Percentiles rank a stretch among this genome's conserved stretches.
phyloP scores from a whole-genome alignment of 1,284 basidiomycete species.

The Cronartium ribicola region DNA sequence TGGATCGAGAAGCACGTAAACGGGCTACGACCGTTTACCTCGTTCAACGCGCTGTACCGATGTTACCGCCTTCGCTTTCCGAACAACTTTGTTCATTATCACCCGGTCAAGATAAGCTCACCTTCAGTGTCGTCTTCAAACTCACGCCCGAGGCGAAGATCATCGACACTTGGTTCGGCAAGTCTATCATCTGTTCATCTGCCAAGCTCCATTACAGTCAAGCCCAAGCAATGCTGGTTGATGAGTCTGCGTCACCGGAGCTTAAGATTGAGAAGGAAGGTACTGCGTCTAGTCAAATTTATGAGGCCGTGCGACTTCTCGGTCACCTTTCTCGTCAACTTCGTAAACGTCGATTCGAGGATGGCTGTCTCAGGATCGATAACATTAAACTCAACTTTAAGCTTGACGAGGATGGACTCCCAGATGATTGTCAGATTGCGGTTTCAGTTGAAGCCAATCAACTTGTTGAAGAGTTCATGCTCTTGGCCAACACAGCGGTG shows the following conservation, averaged over 20 bases:
- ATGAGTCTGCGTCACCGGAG: slow-evolving; percentile 12
- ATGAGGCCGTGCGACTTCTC: slow-evolving; percentile 14
- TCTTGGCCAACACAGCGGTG: slow-evolving; percentile 81
- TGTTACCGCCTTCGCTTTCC: slow-evolving; percentile 85
- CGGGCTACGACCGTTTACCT: slow-evolving; percentile 95
- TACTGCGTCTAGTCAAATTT: slow-evolving; percentile 9
- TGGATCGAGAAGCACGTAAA: slow-evolving; percentile 96
- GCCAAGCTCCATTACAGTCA: slow-evolving; percentile 72
- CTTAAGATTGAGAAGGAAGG: slow-evolving; percentile 25
- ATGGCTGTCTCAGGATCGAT: slow-evolving; percentile 72
- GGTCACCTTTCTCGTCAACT: slow-evolving; percentile 67
- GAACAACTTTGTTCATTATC: slow-evolving; percentile 89
- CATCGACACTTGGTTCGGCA: slow-evolving; percentile 83
- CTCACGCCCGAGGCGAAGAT: slow-evolving; percentile 77
- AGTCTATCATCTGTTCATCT: slow-evolving; percentile 83
- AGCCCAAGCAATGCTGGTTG: slow-evolving; percentile 76
- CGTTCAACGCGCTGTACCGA: slow-evolving; percentile 88
- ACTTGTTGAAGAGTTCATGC: slow-evolving; percentile 94
- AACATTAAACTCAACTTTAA: slow-evolving; percentile 71
- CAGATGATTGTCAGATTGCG: slow-evolving; percentile 70
- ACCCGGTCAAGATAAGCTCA: slow-evolving; percentile 78
- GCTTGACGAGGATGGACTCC: slow-evolving; percentile 76
- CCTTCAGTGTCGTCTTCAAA: slow-evolving; percentile 83
- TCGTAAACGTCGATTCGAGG: slow-evolving; percentile 68
- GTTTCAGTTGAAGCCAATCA: slow-evolving; percentile 68